Base-by-base conservation (phyloP, 306 rosid species). In the Hylodesmum podocarpum region DNA sequence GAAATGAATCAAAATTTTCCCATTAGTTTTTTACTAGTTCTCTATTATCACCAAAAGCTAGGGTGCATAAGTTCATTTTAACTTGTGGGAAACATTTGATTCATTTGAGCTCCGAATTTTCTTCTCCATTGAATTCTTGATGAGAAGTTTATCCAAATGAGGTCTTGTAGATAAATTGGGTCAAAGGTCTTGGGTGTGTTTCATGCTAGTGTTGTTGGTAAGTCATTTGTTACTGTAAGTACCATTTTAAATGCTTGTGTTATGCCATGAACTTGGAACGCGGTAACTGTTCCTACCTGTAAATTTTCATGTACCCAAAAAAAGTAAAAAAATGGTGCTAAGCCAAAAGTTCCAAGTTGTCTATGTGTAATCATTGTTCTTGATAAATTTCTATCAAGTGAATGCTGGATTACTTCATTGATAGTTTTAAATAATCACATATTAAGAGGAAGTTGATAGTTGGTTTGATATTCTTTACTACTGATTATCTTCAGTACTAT, bases 381-480 rank as follows among this genome's bases (percentile, higher is more conserved):
- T 46, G 15, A 74, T 54, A 25, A 53, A 73, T 36, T 46, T 34
- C 7, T 54, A 37, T 66, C 31, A 44, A 66, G 25, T 33, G n/a
- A 34, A 61, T 66, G 54, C 13, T 16, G 36, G 53, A 6, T 24
- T 31, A n/a, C 14, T 33, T 41, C 18, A 40, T 66, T 43, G 44
- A 24, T 58, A 13, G 59, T 67, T 80, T 54, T 73, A 73, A 43
- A 21, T 29, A 31, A 66, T 19, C 33, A 34, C 25, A 10, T 31
- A 29, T 41, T 41, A 31, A 66, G 33, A 22, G 75, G 29, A 73
- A 53, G 21, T 54, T 43, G 58, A 63, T 40, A 40, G 55, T 80
- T 71, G 31, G 54, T 79, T 78, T 47, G 55, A 43, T 79, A 37
- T 61, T 79, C 12, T 70, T 47, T 33, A 16, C 10, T 31, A 16